Evolutionary conservation across 768 basidiomycete genomes (phyloP), one percentile per base, ranked within the genome.

Genomic region (Erythrobasidium yunnanense): DNA sequence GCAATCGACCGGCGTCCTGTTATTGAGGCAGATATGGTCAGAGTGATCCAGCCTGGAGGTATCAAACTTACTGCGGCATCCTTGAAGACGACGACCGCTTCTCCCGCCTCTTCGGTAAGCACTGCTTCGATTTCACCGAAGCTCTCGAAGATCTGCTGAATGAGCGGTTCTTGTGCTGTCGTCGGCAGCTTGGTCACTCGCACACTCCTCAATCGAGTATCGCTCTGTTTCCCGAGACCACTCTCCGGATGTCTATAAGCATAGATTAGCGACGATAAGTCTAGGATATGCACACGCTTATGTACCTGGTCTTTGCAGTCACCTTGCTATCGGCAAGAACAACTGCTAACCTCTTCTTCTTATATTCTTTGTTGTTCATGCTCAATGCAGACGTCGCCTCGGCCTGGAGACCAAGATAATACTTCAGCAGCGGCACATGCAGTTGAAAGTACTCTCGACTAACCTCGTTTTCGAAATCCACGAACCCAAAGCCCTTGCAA

Each of bases 81-180:
- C 20, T 75, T 73, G 30, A 80, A 70, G 11, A n/a, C n/a, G 60
- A 80, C 78, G 0, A 78, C 78, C 2, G 77, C 66, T 1, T 79
- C 81, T 82, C 4, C 77, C 73, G 70, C 90, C 84, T 4, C 93
- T 79, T 74, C 90, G 86, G 1, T 68, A n/a, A 89, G 82, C 4
- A 90, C 83, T 55, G 82, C 83, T 42, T 88, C 81, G 2, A 80
- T 77, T 1, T 78, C 75, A 0, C 83, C 82, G 42, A 86, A 74
- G 76, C 90, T 93, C 74, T 91, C 89, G 2, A 99, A 77, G 0
- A 79, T 78, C 78, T 97, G 95, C 71, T 99, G 93, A 25, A 99
- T 76, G 0, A 97, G 78, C 1, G 88, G 93, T 73, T 97, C 95
- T 73, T 95, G 88, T 3, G 88, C 84, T 8, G 78, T 82, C 1